phyloP scores from a whole-genome alignment of 2,329 filamentous ascomycete species.

The Tolypocladium tundrense region DNA sequence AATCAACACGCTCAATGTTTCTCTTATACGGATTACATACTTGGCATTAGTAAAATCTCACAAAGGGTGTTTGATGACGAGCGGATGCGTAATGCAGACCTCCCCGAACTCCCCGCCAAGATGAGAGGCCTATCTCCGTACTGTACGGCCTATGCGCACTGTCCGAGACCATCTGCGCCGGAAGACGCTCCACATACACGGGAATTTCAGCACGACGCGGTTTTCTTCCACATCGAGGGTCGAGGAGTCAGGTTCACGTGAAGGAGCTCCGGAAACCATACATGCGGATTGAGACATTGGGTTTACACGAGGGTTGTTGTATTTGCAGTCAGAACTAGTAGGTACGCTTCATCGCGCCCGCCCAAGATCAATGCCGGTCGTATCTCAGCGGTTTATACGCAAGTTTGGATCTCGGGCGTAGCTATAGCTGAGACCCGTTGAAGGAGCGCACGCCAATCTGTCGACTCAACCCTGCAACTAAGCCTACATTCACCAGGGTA shows the following conservation, averaged over 20 bases:
- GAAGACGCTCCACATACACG: background rate
- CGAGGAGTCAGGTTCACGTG: background rate
- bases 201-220: background rate
- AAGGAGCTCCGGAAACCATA: background rate
- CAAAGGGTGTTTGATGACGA: background rate
- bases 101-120: background rate
- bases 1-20: background rate
- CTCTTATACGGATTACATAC: background rate
- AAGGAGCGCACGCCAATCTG: no score
- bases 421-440: no score
- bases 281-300: no score
- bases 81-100: background rate
- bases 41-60: background rate
- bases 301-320: background rate
- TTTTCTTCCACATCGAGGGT: background rate
- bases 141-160: background rate
- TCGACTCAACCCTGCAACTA: background rate
- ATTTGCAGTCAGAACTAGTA: background rate
- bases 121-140: background rate
- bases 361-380: no score
- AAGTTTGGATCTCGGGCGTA: background rate
- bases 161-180: background rate
- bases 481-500: background rate
- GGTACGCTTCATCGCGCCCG: background rate
- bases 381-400: no score